phyloP scores from a whole-genome alignment of 768 basidiomycete genomes.

The Auricularia sp. region DNA sequence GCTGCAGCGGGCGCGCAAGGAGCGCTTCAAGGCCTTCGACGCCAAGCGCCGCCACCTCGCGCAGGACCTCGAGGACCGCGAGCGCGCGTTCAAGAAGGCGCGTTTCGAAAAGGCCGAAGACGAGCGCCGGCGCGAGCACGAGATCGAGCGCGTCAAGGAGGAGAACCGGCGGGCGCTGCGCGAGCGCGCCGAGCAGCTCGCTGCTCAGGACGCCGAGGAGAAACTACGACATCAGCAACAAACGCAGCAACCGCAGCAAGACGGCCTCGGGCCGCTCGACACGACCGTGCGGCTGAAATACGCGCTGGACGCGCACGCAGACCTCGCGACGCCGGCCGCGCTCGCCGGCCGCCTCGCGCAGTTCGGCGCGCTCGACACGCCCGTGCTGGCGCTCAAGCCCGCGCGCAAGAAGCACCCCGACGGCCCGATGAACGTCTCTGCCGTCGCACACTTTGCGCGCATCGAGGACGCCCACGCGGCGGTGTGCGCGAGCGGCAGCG shows the following conservation, averaged over 20 bases:
- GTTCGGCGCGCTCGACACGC: constrained; percentile 59
- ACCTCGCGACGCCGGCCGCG: constrained; percentile 39
- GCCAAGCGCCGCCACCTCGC: constrained; percentile 63
- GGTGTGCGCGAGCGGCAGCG: constrained; percentile 45
- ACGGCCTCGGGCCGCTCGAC: constrained; percentile 46
- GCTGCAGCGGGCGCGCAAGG: constrained; percentile 53
- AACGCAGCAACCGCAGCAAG: constrained; percentile 5
- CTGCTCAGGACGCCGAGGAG: constrained; percentile 32
- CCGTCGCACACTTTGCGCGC: constrained; percentile 66
- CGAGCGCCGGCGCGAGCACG: constrained; percentile 40
- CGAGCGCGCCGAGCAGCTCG: constrained; percentile 47
- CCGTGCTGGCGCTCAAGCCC: constrained; percentile 59
- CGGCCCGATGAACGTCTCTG: constrained; percentile 50
- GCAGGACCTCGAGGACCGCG: constrained; percentile 70
- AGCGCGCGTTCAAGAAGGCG: constrained; percentile 66
- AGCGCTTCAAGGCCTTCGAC: constrained; percentile 61
- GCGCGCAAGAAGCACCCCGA: constrained; percentile 46
- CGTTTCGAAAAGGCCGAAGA: constrained; percentile 47
- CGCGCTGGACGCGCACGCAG: constrained; percentile 43
- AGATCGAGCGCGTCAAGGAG: constrained; percentile 66
- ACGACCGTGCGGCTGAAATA: constrained; percentile 72
- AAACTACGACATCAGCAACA: constrained; percentile 13
- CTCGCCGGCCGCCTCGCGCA: constrained; percentile 42
- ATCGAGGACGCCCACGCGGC: constrained; percentile 69
- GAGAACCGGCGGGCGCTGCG: constrained; percentile 60